Conservation (phyloP, 352 stramenopile genomes). For the Peronospora destructor region DNA sequence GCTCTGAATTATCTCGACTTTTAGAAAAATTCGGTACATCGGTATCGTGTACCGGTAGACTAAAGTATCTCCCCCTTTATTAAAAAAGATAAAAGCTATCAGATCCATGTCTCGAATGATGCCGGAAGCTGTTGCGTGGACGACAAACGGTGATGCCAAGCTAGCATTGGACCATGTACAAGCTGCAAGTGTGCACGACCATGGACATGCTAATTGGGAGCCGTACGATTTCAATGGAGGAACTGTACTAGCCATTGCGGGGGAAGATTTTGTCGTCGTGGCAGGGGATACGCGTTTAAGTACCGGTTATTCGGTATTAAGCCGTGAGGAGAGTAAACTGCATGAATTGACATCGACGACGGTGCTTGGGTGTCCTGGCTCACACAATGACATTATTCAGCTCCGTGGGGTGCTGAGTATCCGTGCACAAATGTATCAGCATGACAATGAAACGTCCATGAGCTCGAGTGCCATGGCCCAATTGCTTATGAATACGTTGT, state of each 20-base stretch:
- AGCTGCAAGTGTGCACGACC: conserved; percentile 29
- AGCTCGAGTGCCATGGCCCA: conserved; percentile 90
- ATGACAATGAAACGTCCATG: conserved; percentile 94
- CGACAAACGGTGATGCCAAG: conserved; percentile 45
- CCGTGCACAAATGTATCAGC: conserved; percentile 84
- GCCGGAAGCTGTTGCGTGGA: conserved; percentile 57
- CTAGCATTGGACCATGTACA: conserved; percentile 32
- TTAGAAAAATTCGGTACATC: no score
- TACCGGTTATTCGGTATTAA: conserved; percentile 96
- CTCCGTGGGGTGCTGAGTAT: conserved; percentile 74
- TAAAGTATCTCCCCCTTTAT: background rate
- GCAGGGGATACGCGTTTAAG: conserved; percentile 94
- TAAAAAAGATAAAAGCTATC: conserved; percentile 16
- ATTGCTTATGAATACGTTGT: conserved; percentile 97
- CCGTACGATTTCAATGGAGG: conserved; percentile 85
- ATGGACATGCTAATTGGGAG: conserved; percentile 59
- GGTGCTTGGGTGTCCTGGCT: conserved; percentile 70
- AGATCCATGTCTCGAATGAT: conserved; percentile 26
- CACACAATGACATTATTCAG: conserved; percentile 84
- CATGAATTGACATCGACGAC: conserved; percentile 62
- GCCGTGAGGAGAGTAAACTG: conserved; percentile 90
- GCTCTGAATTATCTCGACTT: no score
- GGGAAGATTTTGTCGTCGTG: conserved; percentile 94
- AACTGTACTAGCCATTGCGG: conserved; percentile 89
- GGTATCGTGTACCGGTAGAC: no score